A percentile compares a stretch with the other conserved stretches of the same genome.
These are phyloP conservation scores for Ascoidea tarda DNA, from an alignment of 805 yeast species.

Conservation along the genomic window DNA sequence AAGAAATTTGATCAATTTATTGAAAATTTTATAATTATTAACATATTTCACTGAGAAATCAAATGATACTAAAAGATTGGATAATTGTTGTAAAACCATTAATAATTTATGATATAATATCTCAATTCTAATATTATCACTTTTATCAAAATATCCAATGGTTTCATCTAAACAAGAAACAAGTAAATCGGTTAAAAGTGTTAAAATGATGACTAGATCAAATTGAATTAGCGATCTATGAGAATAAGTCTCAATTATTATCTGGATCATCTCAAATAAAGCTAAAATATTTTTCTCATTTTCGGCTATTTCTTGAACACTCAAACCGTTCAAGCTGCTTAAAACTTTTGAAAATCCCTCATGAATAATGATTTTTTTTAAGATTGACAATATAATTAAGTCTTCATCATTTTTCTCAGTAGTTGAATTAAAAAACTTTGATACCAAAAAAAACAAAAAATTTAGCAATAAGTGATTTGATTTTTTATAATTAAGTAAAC, in stretches of 20 bases:
- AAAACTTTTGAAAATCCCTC: constrained; percentile 20
- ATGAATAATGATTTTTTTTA: constrained; percentile 15
- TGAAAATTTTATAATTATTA: constrained; percentile 24
- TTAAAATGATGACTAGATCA: constrained; percentile 3
- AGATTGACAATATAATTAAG: constrained; percentile 13
- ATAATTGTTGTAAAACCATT: constrained; percentile 24
- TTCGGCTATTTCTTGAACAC: background rate
- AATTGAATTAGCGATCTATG: background rate
- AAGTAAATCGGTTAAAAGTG: background rate
- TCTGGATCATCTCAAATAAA: constrained; percentile 18
- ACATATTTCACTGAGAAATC: constrained; percentile 26
- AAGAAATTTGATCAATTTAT: constrained; percentile 22
- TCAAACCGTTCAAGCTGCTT: constrained; percentile 1
- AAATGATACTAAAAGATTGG: constrained; percentile 24
- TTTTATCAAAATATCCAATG: too few species aligned
- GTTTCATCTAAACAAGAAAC: background rate
- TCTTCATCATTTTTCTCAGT: constrained; percentile 8
- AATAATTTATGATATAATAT: background rate
- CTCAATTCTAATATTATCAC: too few species aligned
- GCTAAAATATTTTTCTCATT: constrained; percentile 1
- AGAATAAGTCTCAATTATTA: constrained; percentile 11
- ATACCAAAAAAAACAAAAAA: background rate
- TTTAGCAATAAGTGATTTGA: background rate
- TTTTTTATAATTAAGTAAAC: background rate
- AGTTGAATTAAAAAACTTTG: constrained; percentile 5